Conservation (phyloP, 257 asterid genomes). For the Knoxia roxburghii region DNA sequence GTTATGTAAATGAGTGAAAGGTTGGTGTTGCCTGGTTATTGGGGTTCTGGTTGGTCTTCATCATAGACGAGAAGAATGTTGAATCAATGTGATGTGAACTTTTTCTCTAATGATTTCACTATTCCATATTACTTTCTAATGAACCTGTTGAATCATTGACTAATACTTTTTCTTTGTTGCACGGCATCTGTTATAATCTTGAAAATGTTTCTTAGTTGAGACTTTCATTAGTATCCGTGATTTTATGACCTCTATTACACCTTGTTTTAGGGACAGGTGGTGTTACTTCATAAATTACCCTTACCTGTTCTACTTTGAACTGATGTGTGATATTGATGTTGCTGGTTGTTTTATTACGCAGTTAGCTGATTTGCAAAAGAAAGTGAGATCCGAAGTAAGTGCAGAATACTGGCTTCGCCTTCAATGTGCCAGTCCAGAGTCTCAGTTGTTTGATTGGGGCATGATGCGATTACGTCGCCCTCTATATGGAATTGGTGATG, state of each 20-base stretch:
- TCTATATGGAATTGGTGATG: constrained; percentile 89
- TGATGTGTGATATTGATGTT: constrained; percentile 4
- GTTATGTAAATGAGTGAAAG: background rate
- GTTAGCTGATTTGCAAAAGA: constrained; percentile 77
- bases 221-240: background rate
- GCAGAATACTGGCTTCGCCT: constrained; percentile 93
- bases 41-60: background rate
- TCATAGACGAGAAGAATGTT: background rate
- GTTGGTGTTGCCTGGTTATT: background rate
- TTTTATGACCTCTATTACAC: background rate
- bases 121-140: background rate
- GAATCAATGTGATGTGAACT: background rate
- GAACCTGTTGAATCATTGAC: background rate
- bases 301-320: background rate
- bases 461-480: constrained; percentile 87
- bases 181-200: background rate
- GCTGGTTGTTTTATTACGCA: constrained; percentile 31
- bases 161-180: background rate
- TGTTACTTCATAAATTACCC: background rate
- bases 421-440: constrained; percentile 77
- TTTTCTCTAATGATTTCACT: background rate
- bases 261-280: background rate
- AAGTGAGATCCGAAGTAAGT: constrained; percentile 85
- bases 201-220: background rate
- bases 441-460: constrained; percentile 97